Evolutionary conservation across 2,329 filamentous ascomycete species (phyloP), one percentile per base, ranked within the genome.

Genomic region (Polychaeton citri): DNA sequence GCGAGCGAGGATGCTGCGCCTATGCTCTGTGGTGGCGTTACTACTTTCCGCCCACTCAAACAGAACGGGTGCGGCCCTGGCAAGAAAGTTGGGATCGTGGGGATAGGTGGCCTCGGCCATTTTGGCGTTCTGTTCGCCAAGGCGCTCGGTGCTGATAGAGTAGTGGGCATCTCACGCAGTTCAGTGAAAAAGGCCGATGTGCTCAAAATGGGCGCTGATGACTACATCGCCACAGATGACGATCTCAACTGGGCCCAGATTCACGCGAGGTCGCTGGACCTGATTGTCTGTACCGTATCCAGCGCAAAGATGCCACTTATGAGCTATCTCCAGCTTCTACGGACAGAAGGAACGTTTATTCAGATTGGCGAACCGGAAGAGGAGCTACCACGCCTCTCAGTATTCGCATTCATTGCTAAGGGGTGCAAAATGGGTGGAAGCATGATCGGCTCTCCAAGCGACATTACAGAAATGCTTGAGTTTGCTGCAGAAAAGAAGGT

Each of bases 11-110:
- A 66, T 39, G 71, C 69, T 3, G 71, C 80, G 2, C 81, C 81
- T 2, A 74, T 87, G 63, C 67, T 87, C 19, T 87, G 82, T 52
- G 82, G 75, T 1, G 81, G 83, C 3, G 67, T 87, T 35, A 88
- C 82, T 0, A 70, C 77, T 0, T 88, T 71, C 52, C 71, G 71
- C 6, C 81, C 82, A 0, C 59, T 88, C 6, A 68, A 69, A 33
- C 68, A 76, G 13, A 74, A 79, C 30, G 73, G 72, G 2, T 67
- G 72, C 19, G 81, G 81, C 0, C 75, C 77, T 0, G 81, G 79
- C 6, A 81, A 79, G 55, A 65, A 59, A 1, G 76, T 87, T 0
- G 81, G 74, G 0, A 70, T 87, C 36, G 64, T 83, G n/a, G 80
- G 81, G 6, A 64, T 85, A 9, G 81, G 81, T 7, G 81, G 81